Evolutionary conservation across 1,284 basidiomycete species (phyloP).

Genomic region (Ceratobasidium sp.): DNA sequence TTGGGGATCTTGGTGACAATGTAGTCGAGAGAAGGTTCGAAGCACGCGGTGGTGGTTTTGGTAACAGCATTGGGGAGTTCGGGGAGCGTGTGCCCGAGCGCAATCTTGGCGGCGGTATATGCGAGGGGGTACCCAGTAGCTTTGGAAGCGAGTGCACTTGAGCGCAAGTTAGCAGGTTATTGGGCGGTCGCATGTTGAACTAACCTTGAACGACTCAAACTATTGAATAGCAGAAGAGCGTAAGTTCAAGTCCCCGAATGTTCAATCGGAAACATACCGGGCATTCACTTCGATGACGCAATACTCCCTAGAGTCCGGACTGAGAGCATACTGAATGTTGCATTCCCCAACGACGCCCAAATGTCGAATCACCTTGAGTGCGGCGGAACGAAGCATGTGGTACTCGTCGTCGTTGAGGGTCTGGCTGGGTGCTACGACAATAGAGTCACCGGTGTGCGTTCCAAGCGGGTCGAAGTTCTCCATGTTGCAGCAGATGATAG

Average conservation of each 20-base stretch:
- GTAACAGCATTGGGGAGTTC: conserved; percentile 99
- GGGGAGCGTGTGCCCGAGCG: conserved; percentile 97
- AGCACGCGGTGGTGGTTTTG: conserved; percentile 99
- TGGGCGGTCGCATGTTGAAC: conserved; percentile 45
- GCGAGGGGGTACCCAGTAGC: conserved; percentile 99
- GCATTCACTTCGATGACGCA: conserved; percentile 99
- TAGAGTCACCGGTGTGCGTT: conserved; percentile 99
- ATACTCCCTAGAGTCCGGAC: conserved; percentile 93
- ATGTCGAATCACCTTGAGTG: conserved; percentile 97
- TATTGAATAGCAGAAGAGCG: conserved; percentile 49
- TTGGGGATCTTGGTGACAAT: conserved; percentile 99
- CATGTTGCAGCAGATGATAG: conserved; percentile 97
- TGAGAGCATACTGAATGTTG: conserved; percentile 99
- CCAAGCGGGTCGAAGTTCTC: conserved; percentile 99
- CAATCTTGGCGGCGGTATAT: conserved; percentile 99
- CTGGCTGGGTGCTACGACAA: conserved; percentile 98
- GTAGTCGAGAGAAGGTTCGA: conserved; percentile 99
- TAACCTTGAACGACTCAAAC: conserved; percentile 71
- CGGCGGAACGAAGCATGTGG: conserved; percentile 98
- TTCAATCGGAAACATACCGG: conserved; percentile 65
- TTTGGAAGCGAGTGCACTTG: conserved; percentile 94
- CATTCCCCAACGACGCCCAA: conserved; percentile 99
- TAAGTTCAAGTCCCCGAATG: conserved; percentile 18
- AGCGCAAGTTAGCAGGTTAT: conserved; percentile 43
- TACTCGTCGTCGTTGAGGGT: conserved; percentile 98